phyloP scores from a whole-genome alignment of 2,329 filamentous ascomycete species.

The Curvularia spicifera region DNA sequence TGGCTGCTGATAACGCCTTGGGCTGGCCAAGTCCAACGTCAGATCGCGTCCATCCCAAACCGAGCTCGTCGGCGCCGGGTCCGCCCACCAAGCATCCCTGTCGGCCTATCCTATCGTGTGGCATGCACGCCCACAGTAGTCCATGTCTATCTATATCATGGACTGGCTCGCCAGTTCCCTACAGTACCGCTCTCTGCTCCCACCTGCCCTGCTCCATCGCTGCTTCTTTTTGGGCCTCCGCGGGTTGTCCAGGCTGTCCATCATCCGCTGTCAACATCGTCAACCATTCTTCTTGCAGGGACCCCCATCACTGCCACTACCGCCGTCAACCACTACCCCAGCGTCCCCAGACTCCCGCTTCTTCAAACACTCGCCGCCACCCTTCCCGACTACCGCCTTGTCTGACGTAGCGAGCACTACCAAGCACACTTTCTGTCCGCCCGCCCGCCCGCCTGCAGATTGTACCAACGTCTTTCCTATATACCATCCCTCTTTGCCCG shows the following conservation, averaged over 20 bases:
- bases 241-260: background rate
- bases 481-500: constrained; percentile 25
- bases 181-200: background rate
- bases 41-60: constrained; percentile 6
- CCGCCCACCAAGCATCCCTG: constrained; percentile 21
- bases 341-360: background rate
- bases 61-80: constrained; percentile 11
- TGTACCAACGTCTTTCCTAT: constrained; percentile 32
- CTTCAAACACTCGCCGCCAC: constrained; percentile 17
- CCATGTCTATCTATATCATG: constrained; percentile 19
- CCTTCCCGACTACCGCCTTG: constrained; percentile 8
- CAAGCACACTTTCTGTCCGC: constrained; percentile 16
- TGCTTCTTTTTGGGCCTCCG: background rate
- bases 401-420: constrained; percentile 17
- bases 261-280: no score
- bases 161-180: constrained; percentile 7
- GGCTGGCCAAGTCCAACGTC: constrained; percentile 14
- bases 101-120: constrained; percentile 19
- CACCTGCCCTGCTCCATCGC: no score
- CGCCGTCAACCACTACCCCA: background rate
- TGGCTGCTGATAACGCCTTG: constrained; percentile 6
- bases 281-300: background rate
- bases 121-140: constrained; percentile 3
- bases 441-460: constrained; percentile 24
- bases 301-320: background rate